Base-by-base conservation (phyloP, 75 land plant species). In the Isoetes taiwanensis region DNA sequence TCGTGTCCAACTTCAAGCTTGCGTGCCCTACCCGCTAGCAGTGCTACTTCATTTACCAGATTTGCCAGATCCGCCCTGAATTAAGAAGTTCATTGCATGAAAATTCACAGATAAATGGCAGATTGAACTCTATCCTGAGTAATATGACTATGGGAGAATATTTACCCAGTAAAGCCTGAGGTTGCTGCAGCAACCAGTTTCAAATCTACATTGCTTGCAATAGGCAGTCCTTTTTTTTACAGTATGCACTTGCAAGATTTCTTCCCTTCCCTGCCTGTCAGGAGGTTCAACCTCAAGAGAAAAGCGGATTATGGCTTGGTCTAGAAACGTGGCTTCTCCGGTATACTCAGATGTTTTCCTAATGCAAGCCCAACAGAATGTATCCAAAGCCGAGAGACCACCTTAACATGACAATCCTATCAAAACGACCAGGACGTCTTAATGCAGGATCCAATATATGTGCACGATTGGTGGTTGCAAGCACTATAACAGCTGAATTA, bases 51-150 rank as follows among this genome's bases (percentile, higher is more conserved):
- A 71, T 93, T 93, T 14, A 93, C 98, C 57, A 93, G 68, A 62
- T 93, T 93, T 64, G 96, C 95, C n/a, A 93, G 74, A 54, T 93
- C 98, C 65, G 98, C 98, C 77, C 98, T 93, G 90, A n/a, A n/a
- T n/a, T n/a, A n/a, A n/a, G n/a, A n/a, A n/a, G n/a, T n/a, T n/a
- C n/a, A n/a, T n/a, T n/a, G n/a, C n/a, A n/a, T n/a, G n/a, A n/a
- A n/a, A n/a, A n/a, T n/a, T n/a, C n/a, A n/a, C n/a, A n/a, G n/a
- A n/a, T n/a, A n/a, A n/a, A n/a, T n/a, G n/a, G n/a, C n/a, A n/a
- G n/a, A n/a, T n/a, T n/a, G n/a, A n/a, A n/a, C n/a, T n/a, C n/a
- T n/a, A n/a, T n/a, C n/a, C n/a, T n/a, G n/a, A n/a, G n/a, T n/a
- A n/a, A n/a, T n/a, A n/a, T n/a, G n/a, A n/a, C n/a, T n/a, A n/a